These are phyloP conservation scores for Spiromastix sp. DNA, from an alignment of 2,329 filamentous ascomycete species.

Conservation along the genomic window DNA sequence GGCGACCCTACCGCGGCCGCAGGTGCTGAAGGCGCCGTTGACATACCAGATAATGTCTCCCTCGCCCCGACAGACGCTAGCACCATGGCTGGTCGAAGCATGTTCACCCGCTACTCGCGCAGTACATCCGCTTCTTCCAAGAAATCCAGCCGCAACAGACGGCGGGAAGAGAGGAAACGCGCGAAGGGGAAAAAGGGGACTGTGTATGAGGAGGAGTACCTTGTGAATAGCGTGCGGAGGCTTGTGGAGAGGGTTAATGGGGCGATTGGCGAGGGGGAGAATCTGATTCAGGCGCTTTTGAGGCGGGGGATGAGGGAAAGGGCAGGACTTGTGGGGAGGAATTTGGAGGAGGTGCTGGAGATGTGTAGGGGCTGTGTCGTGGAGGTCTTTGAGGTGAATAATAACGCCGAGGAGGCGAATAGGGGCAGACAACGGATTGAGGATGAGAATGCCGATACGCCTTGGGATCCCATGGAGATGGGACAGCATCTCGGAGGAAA, in stretches of 20 bases:
- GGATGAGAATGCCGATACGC: conserved; percentile 11
- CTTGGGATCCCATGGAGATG: conserved; percentile 14
- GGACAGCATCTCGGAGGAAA: conserved; percentile 5
- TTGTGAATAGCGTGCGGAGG: conserved; percentile 75
- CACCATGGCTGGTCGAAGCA: conserved; percentile 64
- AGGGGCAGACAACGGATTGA: conserved; percentile 15
- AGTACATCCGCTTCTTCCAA: conserved; percentile 49
- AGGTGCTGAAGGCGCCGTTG: conserved; percentile 47
- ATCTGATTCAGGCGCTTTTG: conserved; percentile 66
- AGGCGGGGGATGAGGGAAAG: conserved; percentile 80
- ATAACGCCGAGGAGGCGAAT: conserved; percentile 15
- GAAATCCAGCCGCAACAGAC: conserved; percentile 76
- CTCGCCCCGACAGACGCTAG: conserved; percentile 75
- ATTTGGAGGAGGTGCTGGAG: conserved; percentile 63
- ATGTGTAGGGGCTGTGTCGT: conserved; percentile 55
- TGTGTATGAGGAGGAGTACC: conserved; percentile 95
- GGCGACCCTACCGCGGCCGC: conserved; percentile 52
- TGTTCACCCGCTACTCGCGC: conserved; percentile 89
- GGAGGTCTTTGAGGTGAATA: conserved; percentile 54
- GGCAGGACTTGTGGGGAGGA: conserved; percentile 63
- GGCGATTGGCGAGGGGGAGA: conserved; percentile 59
- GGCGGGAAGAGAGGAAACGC: conserved; percentile 87
- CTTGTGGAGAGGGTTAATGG: conserved; percentile 73
- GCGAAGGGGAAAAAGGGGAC: conserved; percentile 92
- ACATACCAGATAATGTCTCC: conserved; percentile 86